phyloP scores from a whole-genome alignment of 2,329 filamentous ascomycete species.

The Aspergillus melleus region DNA sequence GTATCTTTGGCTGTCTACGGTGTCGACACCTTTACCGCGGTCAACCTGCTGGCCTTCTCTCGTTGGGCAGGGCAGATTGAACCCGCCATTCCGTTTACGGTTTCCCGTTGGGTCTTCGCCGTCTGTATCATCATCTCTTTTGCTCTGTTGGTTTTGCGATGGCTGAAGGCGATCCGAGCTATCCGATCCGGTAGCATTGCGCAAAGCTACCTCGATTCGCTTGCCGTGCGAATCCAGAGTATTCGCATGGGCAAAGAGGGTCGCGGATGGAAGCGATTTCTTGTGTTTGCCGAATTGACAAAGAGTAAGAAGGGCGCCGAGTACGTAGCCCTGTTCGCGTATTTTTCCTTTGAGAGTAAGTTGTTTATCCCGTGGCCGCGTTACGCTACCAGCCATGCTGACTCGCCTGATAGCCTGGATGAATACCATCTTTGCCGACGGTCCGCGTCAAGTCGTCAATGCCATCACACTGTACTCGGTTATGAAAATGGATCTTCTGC shows the following conservation, averaged over 20 bases:
- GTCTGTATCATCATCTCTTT: conserved; percentile 90
- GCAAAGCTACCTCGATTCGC: conserved; percentile 84
- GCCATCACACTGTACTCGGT: conserved; percentile 84
- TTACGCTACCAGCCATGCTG: conserved; percentile 11
- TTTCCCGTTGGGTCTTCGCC: conserved; percentile 94
- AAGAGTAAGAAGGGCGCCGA: conserved; percentile 89
- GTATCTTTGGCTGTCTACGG: conserved; percentile 81
- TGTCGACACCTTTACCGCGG: conserved; percentile 88
- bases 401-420: conserved; percentile 67
- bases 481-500: conserved; percentile 72
- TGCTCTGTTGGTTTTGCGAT: conserved; percentile 76
- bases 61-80: conserved; percentile 83
- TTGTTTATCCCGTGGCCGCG: not conserved
- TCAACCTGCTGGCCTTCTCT: conserved; percentile 87
- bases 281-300: conserved; percentile 89
- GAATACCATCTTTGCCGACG: conserved; percentile 85
- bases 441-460: conserved; percentile 88
- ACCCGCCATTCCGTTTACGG: conserved; percentile 71
- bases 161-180: conserved; percentile 74
- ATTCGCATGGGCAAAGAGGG: conserved; percentile 68
- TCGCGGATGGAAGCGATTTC: conserved; percentile 81
- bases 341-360: conserved; percentile 71
- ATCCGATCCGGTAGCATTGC: conserved; percentile 84
- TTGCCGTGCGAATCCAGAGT: conserved; percentile 83
- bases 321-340: conserved; percentile 87